Conservation (phyloP, 495 filamentous ascomycete genomes). For the Copromyces sp. region DNA sequence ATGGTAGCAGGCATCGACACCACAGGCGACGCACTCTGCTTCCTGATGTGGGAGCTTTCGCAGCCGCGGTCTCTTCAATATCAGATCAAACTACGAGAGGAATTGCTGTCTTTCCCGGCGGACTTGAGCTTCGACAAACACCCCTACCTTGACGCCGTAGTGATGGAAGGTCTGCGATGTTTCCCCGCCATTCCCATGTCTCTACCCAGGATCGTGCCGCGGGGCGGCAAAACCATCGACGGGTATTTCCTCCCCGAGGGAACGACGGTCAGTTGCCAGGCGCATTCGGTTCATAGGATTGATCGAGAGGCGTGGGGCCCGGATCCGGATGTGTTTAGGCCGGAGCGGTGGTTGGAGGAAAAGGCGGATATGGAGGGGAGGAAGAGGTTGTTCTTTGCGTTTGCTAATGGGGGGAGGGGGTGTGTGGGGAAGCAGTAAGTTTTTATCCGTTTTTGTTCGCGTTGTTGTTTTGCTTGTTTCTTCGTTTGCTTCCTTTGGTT, state of each 20-base stretch:
- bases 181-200: constrained; percentile 59
- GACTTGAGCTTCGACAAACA: constrained; percentile 36
- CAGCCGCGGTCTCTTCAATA: constrained; percentile 35
- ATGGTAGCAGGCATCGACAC: constrained; percentile 59
- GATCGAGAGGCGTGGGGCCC: constrained; percentile 42
- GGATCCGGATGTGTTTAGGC: constrained; percentile 44
- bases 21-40: constrained; percentile 53
- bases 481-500: not conserved
- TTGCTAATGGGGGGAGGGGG: constrained; percentile 45
- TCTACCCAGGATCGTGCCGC: constrained; percentile 50
- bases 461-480: not conserved
- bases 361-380: constrained; percentile 29
- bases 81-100: constrained; percentile 38
- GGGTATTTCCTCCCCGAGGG: constrained; percentile 36
- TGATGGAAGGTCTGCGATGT: constrained; percentile 49
- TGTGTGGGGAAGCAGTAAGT: constrained; percentile 49
- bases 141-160: constrained; percentile 50
- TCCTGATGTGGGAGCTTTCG: constrained; percentile 58
- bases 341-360: constrained; percentile 53
- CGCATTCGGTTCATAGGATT: constrained; percentile 42
- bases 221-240: constrained; percentile 39
- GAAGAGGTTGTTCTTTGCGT: constrained; percentile 39
- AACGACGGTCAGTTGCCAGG: constrained; percentile 44
- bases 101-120: constrained; percentile 30
- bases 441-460: not conserved